Evolutionary conservation across 2,329 filamentous ascomycete genomes (phyloP), one percentile per base, ranked within the genome.

Genomic region (Paracoccidioides brasiliensis): DNA sequence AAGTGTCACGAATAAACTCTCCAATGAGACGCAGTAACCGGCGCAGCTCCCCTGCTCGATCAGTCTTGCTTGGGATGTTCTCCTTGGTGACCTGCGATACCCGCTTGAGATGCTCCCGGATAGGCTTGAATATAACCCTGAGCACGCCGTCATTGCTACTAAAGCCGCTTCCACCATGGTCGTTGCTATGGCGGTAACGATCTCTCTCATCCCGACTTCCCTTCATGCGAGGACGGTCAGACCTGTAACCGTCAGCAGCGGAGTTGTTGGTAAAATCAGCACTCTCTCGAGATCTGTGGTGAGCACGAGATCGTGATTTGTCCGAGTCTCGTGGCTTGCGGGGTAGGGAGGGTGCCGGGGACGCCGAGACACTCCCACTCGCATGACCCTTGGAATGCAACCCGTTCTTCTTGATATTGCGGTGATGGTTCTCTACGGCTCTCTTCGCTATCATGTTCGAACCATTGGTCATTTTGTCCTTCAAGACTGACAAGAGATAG

Each of bases 401-500:
- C n/a, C 64, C 63, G 35, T 66, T 64, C 66, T 94, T 91, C 74
- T 95, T 95, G 74, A 90, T 95, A 73, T 91, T 95, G 55, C 90
- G 88, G 69, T 95, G 90, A 64, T 96, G 90, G 61, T 95, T 95
- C 64, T 95, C 90, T 33, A 94, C 83, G 0, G 86, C 82, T 65
- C 84, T 84, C 68, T 88, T 90, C 3, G 86, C 86, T 22, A 81
- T 81, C 35, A 80, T 78, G 65, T 68, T 74, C 35, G 68, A 65
- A 30, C 74, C 73, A 59, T 95, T 88, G 58, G 82, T 83, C 2
- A 83, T 85, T 70, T 94, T 89, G 66, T 95, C 88, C 67, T 91
- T 89, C 58, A 98, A 76, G 1, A 98, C 90, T n/a, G 90, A 95
- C 43, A 98, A 78, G 12, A 98, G 80, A 67, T 98, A 98, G 66